phyloP scores from a whole-genome alignment of 306 rosid genomes.

The Quillaja saponaria region DNA sequence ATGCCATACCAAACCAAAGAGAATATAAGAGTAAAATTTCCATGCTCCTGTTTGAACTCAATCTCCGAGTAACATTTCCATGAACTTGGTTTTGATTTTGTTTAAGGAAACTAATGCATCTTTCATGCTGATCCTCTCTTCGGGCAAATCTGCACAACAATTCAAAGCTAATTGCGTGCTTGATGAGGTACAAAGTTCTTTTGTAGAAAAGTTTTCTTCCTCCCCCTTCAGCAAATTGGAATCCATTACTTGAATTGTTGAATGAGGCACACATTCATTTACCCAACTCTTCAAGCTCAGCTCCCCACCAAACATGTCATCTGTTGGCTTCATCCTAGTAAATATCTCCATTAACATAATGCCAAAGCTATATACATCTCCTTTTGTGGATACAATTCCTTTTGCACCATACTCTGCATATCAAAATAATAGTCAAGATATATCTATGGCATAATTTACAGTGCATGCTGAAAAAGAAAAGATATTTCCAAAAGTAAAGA shows the following conservation, averaged over 20 bases:
- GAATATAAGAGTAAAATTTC: too few relatives aligned
- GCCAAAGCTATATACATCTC: conserved; percentile 32
- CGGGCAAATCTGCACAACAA: conserved; percentile 18
- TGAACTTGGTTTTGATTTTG: conserved; percentile 13
- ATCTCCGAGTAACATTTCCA: too few relatives aligned
- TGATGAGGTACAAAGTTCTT: not conserved
- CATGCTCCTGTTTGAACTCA: too few relatives aligned
- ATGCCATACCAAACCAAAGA: too few relatives aligned
- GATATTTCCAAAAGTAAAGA: too few relatives aligned
- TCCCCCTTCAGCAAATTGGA: not conserved
- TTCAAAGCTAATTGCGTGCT: conserved; percentile 11
- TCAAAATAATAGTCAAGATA: too few relatives aligned
- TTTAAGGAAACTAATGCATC: not conserved
- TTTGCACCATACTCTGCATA: conserved; percentile 7
- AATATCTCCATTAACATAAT: conserved; percentile 20
- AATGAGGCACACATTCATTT: not conserved
- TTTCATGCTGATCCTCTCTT: not conserved
- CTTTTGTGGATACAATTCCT: conserved; percentile 18
- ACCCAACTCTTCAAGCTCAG: conserved; percentile 26
- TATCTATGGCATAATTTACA: too few relatives aligned
- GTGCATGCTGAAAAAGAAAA: too few relatives aligned
- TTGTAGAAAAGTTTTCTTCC: not conserved
- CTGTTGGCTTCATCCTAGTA: conserved; percentile 21
- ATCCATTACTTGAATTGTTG: conserved; percentile 15
- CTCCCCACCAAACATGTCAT: conserved; percentile 20